Evolutionary conservation across 352 stramenopile species (phyloP), one percentile per base, ranked within the genome.

Genomic region (Phytophthora citricola): DNA sequence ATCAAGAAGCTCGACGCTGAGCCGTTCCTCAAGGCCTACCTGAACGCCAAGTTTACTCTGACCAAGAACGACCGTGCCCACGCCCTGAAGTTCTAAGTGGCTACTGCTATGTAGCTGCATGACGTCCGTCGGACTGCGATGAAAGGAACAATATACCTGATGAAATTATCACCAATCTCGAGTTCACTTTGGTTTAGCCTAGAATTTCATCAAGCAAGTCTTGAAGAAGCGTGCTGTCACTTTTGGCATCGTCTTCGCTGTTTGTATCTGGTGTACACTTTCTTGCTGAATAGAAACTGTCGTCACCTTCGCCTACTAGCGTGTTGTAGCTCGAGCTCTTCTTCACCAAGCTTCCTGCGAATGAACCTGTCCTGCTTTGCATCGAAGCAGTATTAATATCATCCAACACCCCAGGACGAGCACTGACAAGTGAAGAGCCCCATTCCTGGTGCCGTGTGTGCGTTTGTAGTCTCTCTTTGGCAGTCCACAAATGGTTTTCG

Each of bases 81-180:
- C 89, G 94, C 98, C 63, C 98, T 99, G 85, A 97, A 98, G 79
- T 99, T 99, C 82, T 99, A 99, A 90, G 75, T 73, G 58, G 24
- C 24, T 65, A 63, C 46, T 62, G n/a, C 24, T 43, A 31, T 59
- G 44, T 54, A 66, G 58, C 54, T 63, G 36, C 50, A 58, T 63
- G 58, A 66, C 51, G 55, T 65, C 47, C 43, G 24, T 62, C 12
- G 58, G 69, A 75, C 43, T 52, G 32, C 47, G 65, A 68, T 67
- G 66, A 77, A 32, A 65, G 71, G 65, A 76, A 74, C 66, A 75
- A 78, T 81, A 79, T 81, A 86, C 77, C 79, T 86, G 77, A 81
- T 85, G 79, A 88, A 81, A 79, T 78, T 83, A 77, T 78, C 66
- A 69, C 50, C 48, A 58, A 50, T 52, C 4, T 56, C 15, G n/a